Evolutionary conservation across 2,329 filamentous ascomycete species (phyloP).

Genomic region (Cryphonectria japonica): DNA sequence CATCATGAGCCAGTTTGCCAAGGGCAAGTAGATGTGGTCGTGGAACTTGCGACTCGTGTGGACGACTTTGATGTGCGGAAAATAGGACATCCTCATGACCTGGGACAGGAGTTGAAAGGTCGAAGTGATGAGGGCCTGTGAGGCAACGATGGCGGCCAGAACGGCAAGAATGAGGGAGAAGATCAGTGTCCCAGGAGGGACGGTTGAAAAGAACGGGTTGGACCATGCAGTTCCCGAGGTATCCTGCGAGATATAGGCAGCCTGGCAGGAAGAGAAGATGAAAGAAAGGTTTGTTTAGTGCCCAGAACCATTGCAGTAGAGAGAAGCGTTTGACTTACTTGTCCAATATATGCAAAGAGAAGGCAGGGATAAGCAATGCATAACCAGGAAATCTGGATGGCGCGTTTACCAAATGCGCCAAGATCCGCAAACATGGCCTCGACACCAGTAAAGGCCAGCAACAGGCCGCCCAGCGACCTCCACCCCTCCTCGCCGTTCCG

Average conservation of each 20-base stretch:
- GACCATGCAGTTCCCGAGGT: conserved; percentile 60
- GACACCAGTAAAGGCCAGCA: conserved; percentile 78
- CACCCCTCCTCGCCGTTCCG: conserved; percentile 64
- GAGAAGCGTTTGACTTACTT: background rate
- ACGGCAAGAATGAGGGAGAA: conserved; percentile 71
- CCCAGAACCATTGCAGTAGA: too few relatives aligned
- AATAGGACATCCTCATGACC: conserved; percentile 72
- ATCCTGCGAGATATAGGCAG: conserved; percentile 67
- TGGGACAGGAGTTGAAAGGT: conserved; percentile 72
- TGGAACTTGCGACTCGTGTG: conserved; percentile 73
- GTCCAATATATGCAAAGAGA: conserved; percentile 67
- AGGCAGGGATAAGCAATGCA: conserved; percentile 69
- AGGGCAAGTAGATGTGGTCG: conserved; percentile 76
- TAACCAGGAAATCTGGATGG: conserved; percentile 76
- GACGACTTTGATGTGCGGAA: conserved; percentile 74
- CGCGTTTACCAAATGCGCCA: conserved; percentile 71
- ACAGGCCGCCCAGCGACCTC: conserved; percentile 69
- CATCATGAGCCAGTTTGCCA: conserved; percentile 79
- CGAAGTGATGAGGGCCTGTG: conserved; percentile 77
- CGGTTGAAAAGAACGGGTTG: conserved; percentile 76
- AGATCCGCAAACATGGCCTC: conserved; percentile 80
- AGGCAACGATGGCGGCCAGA: conserved; percentile 73
- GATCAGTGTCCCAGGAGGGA: conserved; percentile 69
- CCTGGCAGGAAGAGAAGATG: conserved; percentile 50
- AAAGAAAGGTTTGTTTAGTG: background rate